Conservation (phyloP, 2,329 filamentous ascomycete species). For the Ascochyta lentis region DNA sequence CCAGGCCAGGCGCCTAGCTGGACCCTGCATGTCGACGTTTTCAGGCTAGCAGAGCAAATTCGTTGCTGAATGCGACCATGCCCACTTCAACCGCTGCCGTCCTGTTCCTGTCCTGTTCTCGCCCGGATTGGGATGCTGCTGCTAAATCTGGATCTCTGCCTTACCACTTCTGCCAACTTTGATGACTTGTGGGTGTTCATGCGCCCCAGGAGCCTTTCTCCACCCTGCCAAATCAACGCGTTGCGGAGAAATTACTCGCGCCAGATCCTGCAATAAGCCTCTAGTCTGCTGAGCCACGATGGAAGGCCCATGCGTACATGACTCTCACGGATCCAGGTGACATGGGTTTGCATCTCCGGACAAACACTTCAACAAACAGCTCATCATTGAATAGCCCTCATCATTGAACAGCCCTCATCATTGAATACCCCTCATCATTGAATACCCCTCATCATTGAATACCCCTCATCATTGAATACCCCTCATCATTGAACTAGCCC, state of each 20-base stretch:
- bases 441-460: no score
- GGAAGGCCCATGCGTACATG: conserved; percentile 6
- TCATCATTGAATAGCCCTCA: no score
- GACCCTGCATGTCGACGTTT: conserved; percentile 16
- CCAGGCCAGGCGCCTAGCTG: conserved; percentile 1
- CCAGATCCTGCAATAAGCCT: conserved; percentile 19
- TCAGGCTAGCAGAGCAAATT: not conserved
- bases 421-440: no score
- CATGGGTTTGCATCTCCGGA: not conserved
- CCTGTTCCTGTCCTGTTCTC: not conserved
- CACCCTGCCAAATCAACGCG: conserved; percentile 12
- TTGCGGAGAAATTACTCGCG: conserved; percentile 21
- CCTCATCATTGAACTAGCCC: not conserved
- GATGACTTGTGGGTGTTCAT: conserved; percentile 12
- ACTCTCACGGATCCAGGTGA: not conserved
- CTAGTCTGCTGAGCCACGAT: conserved; percentile 14
- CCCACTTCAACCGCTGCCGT: not conserved
- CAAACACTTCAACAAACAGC: not conserved
- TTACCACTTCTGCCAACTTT: conserved; percentile 1
- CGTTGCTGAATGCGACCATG: conserved; percentile 8
- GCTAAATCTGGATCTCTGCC: conserved; percentile 4
- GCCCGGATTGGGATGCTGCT: conserved; percentile 6
- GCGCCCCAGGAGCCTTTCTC: conserved; percentile 10
- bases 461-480: no score
- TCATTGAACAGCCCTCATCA: no score